Evolutionary conservation across 192 early-diverging fungal genomes (phyloP), one percentile per base, ranked within the genome.

Genomic region (Entomortierella parvispora): DNA sequence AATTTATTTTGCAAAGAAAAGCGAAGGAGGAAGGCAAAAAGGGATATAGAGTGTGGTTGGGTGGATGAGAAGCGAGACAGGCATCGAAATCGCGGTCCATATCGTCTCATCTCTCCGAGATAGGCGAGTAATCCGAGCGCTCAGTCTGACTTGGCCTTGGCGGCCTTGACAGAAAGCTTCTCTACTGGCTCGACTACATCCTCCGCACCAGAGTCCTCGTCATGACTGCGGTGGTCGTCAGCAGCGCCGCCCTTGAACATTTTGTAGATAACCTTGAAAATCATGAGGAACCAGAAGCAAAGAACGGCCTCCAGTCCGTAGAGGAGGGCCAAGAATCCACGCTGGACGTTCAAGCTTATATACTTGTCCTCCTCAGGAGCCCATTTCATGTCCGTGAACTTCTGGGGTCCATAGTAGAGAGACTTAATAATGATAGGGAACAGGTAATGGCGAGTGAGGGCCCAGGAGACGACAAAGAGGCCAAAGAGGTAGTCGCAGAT

Each of bases 221-320:
- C 86, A 69, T 64, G 85, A 81, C 71, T 91, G 55, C 93, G 85
- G 44, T 84, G 88, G 58, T 95, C 94, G n/a, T 89, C 84, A 7
- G 90, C 91, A 49, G 71, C 81, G 15, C 85, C 85, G 25, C 93
- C 94, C 26, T 80, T 81, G 32, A 92, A 62, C 54, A 89, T 86
- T 58, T 86, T 83, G 54, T 76, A 76, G 53, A 82, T 78, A 20
- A 89, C 89, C 42, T 79, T 71, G 34, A 87, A 56, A 62, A 95
- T 91, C 85, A 94, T 81, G 28, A 80, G 58, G 56, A 94, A 89
- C 94, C 94, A 95, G 76, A 90, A 93, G 45, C 92, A 69, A 40
- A 95, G 82, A 29, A 95, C 71, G 8, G 83, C 57, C 79, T 95
- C 87, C 50, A 95, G 76, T 6, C 85, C 58, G 17, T 82, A 78